Conservation (phyloP, 805 yeast genomes). For the Metschnikowia lochheadii region DNA sequence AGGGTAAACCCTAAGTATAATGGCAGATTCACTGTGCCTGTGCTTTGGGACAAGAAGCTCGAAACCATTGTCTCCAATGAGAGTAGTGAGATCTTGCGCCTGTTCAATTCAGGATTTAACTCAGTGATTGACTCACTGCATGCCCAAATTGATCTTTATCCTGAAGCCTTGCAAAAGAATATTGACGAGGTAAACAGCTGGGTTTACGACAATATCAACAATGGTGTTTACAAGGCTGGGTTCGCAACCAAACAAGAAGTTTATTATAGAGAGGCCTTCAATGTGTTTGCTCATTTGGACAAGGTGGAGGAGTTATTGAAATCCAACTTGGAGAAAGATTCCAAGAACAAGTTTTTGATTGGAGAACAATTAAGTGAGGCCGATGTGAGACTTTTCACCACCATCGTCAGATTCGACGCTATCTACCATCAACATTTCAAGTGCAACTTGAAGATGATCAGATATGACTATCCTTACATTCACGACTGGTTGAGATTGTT, state of each 20-base stretch:
- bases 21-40: slow-evolving; percentile 90
- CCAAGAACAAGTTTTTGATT: slow-evolving; percentile 37
- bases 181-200: slow-evolving; percentile 78
- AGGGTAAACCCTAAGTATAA: slow-evolving; percentile 70
- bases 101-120: slow-evolving; percentile 73
- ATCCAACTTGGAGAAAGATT: slow-evolving; percentile 33
- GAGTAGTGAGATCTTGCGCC: slow-evolving; percentile 82
- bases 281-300: slow-evolving; percentile 64
- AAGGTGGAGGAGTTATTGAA: slow-evolving; percentile 60
- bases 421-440: slow-evolving; percentile 95
- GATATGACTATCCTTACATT: slow-evolving; percentile 72
- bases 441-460: slow-evolving; percentile 78
- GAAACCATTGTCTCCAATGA: slow-evolving; percentile 88
- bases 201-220: slow-evolving; percentile 82
- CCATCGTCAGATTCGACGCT: slow-evolving; percentile 86
- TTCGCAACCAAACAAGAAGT: slow-evolving; percentile 82
- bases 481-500: slow-evolving; percentile 78
- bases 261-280: slow-evolving; percentile 63
- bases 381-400: slow-evolving; percentile 81
- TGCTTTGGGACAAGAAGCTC: slow-evolving; percentile 83
- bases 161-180: slow-evolving; percentile 45
- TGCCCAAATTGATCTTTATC: slow-evolving; percentile 58
- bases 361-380: slow-evolving; percentile 81
- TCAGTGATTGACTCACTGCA: slow-evolving; percentile 46
- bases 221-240: slow-evolving; percentile 91